phyloP scores from a whole-genome alignment of 805 yeast species.

The Pachysolen tannophilus region DNA sequence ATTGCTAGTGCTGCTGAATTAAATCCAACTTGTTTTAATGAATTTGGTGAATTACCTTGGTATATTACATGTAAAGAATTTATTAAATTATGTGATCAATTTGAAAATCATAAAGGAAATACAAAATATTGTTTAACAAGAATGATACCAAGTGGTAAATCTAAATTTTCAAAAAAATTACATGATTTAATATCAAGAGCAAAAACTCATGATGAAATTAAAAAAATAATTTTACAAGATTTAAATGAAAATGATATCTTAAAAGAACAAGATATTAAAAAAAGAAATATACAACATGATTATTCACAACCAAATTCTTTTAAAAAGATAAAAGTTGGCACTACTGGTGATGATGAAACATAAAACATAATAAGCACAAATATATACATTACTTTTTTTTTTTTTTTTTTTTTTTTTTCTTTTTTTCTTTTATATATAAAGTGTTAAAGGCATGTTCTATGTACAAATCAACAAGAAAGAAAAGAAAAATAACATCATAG shows the following conservation, averaged over 20 bases:
- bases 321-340: conserved; percentile 1
- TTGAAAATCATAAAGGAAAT: conserved; percentile 60
- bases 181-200: conserved; percentile 50
- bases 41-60: conserved; percentile 43
- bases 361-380: not conserved
- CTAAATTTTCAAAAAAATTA: conserved; percentile 24
- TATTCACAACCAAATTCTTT: not conserved
- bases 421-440: too few relatives aligned
- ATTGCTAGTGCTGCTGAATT: conserved; percentile 85
- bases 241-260: conserved; percentile 24
- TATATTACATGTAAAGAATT: conserved; percentile 46
- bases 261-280: not conserved
- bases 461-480: too few relatives aligned
- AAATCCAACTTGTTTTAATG: conserved; percentile 71
- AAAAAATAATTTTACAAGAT: conserved; percentile 22
- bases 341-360: not conserved
- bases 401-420: too few relatives aligned
- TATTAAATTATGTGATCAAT: conserved; percentile 39
- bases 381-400: not conserved
- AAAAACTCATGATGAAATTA: conserved; percentile 46
- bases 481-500: too few relatives aligned
- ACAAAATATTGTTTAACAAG: conserved; percentile 76
- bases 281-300: not conserved
- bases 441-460: too few relatives aligned
- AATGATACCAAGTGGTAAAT: conserved; percentile 48